phyloP scores from a whole-genome alignment of 2,329 filamentous ascomycete genomes.

The Cytospora paraplurivora region DNA sequence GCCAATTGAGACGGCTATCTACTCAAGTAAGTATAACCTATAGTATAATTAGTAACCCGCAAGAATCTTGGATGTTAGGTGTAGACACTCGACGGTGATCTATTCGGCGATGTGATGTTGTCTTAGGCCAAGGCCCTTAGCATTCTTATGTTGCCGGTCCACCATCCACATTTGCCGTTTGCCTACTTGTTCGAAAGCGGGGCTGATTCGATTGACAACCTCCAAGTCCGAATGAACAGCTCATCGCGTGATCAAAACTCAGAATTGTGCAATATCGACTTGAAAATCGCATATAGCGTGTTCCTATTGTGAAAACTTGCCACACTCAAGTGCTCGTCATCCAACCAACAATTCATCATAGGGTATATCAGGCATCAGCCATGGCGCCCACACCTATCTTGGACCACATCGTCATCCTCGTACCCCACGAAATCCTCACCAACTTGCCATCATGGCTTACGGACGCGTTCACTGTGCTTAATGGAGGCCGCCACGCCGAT shows the following conservation, averaged over 20 bases:
- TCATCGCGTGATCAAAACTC: not conserved
- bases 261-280: not conserved
- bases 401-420: slow-evolving; percentile 67
- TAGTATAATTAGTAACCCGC: no score
- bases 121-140: not conserved
- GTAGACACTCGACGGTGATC: no score
- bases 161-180: no score
- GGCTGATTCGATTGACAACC: not conserved
- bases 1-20: no score
- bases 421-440: slow-evolving; percentile 53
- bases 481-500: slow-evolving; percentile 64
- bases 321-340: not conserved
- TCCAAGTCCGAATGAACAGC: not conserved
- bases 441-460: slow-evolving; percentile 53
- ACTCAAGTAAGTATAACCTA: no score
- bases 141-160: not conserved
- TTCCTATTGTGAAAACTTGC: not conserved
- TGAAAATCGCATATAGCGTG: not conserved
- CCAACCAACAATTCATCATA: not conserved
- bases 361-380: not conserved
- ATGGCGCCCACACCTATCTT: slow-evolving; percentile 40
- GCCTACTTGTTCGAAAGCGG: not conserved
- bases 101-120: no score
- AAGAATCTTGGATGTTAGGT: no score
- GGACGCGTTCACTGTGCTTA: slow-evolving; percentile 57